These are phyloP conservation scores for sunflower (Helianthus annuus) DNA, from an alignment of 129 eudicot species.

Conservation along the genomic window HanXRQr2.0-SUNRISE NC_035443.2:53332149-53332648, in stretches of 20 bases:
- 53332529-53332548: slow-evolving; percentile 5
- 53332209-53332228: slow-evolving; percentile 83
- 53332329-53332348: slow-evolving; percentile 67
- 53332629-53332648: background rate
- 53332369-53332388: slow-evolving; percentile 55
- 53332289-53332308: slow-evolving; percentile 67
- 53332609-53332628: background rate
- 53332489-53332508: background rate
- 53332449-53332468: slow-evolving; percentile 25
- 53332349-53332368: slow-evolving; percentile 63
- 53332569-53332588: background rate
- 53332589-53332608: background rate
- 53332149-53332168: background rate
- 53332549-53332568: slow-evolving; percentile 6
- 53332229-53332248: slow-evolving; percentile 76
- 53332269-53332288: slow-evolving; percentile 89
- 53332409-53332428: slow-evolving; percentile 20
- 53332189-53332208: slow-evolving; percentile 69
- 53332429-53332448: slow-evolving; percentile 19
- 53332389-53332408: slow-evolving; percentile 18
- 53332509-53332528: background rate
- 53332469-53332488: slow-evolving; percentile 7
- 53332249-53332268: slow-evolving; percentile 84
- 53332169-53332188: background rate
- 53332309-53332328: slow-evolving; percentile 93